Percentiles rank a stretch among this genome's conserved stretches.
Evolutionary conservation across 2,329 filamentous ascomycete genomes (phyloP).

Genomic region (Fusarium sp.): DNA sequence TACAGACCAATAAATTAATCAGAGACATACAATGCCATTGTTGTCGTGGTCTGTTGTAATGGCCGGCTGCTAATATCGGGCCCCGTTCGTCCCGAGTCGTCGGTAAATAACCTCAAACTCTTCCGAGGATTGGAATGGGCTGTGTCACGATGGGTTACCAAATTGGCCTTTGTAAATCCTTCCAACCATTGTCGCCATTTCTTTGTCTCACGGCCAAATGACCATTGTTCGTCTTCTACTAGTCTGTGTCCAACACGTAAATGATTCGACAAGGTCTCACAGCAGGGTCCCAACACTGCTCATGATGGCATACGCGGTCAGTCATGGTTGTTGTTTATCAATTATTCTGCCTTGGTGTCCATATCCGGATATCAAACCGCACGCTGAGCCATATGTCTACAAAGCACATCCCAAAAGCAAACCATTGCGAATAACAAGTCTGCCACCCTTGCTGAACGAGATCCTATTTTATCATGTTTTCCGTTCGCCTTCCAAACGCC

Average conservation of each 20-base stretch:
- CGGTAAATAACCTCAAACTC: neutral
- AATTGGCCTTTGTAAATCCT: neutral
- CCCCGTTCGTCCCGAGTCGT: slow-evolving; percentile 8
- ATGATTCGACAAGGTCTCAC: neutral
- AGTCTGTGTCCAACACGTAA: neutral
- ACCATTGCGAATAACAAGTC: slow-evolving; percentile 28
- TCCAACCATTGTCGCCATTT: neutral
- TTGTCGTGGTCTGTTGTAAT: neutral
- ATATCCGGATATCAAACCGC: slow-evolving; percentile 31
- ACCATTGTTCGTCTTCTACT: neutral
- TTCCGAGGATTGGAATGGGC: slow-evolving; percentile 5
- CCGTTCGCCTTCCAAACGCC: slow-evolving; percentile 14
- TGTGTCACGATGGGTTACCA: slow-evolving; percentile 3
- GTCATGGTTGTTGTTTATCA: slow-evolving; percentile 16
- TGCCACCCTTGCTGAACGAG: slow-evolving; percentile 9
- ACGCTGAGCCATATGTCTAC: slow-evolving; percentile 32
- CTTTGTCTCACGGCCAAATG: slow-evolving; percentile 5
- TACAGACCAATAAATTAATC: slow-evolving; percentile 5
- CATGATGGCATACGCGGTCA: neutral
- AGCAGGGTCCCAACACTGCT: neutral
- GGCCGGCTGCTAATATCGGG: neutral
- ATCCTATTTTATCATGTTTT: slow-evolving; percentile 8
- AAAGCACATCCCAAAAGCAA: slow-evolving; percentile 37
- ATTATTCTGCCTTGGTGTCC: slow-evolving; percentile 31
- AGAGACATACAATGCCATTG: slow-evolving; percentile 12